phyloP scores from a whole-genome alignment of 176 grass and related monocot genomes.

The Dactylis glomerata region DNA sequence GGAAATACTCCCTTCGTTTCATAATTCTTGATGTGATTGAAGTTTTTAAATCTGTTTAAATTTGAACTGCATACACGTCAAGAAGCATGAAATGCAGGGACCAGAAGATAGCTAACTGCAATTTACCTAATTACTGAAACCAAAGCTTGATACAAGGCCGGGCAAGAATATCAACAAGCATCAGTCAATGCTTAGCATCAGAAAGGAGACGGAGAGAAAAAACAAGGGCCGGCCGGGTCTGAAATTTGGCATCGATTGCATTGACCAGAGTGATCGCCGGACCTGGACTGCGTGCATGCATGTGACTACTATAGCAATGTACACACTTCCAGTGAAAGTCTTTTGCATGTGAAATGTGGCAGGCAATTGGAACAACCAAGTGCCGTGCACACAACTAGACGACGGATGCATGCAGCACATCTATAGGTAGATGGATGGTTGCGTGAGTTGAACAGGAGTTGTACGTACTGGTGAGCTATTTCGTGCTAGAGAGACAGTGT shows the following conservation, averaged over 20 bases:
- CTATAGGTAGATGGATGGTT: not conserved
- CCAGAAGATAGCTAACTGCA: not conserved
- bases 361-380: slow-evolving; percentile 34
- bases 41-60: too few species aligned
- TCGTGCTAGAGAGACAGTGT: not conserved
- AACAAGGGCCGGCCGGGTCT: not conserved
- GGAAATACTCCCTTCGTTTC: too few species aligned
- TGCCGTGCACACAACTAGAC: not conserved
- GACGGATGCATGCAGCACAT: not conserved
- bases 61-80: too few species aligned
- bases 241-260: not conserved
- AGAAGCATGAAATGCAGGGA: too few species aligned
- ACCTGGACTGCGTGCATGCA: slow-evolving; percentile 18
- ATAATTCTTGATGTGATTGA: too few species aligned
- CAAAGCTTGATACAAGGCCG: not conserved
- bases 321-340: not conserved
- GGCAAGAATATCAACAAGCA: not conserved
- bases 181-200: slow-evolving; percentile 5
- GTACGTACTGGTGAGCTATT: not conserved
- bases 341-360: slow-evolving; percentile 23
- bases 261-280: not conserved
- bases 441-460: not conserved
- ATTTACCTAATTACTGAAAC: not conserved
- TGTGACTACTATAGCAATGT: not conserved
- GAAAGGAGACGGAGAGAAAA: not conserved